Conservation (phyloP, 768 basidiomycete genomes). For the Suillus discolor region DNA sequence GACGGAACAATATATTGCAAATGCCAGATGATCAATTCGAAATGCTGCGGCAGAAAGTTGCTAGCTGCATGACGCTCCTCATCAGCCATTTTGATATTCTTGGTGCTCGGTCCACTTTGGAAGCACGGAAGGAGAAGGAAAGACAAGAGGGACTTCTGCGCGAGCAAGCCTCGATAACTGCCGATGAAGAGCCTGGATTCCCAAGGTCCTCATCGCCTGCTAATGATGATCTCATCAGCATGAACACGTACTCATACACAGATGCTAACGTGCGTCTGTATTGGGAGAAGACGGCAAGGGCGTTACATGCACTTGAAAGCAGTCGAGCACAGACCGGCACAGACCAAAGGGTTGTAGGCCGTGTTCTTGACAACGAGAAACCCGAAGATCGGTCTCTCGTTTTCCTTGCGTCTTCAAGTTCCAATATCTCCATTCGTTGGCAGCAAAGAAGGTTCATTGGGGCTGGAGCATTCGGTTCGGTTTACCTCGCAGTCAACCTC, state of each 20-base stretch:
- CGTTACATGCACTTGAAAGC: conserved; percentile 66
- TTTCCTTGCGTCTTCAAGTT: conserved; percentile 93
- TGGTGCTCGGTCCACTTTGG: conserved; percentile 85
- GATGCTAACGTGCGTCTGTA: conserved; percentile 71
- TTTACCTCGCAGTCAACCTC: conserved; percentile 97
- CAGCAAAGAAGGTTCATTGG: conserved; percentile 98
- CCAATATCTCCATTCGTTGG: conserved; percentile 96
- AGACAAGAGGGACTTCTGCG: conserved; percentile 64
- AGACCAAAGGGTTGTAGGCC: conserved; percentile 80
- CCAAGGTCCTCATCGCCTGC: conserved; percentile 42
- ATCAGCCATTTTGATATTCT: conserved; percentile 98
- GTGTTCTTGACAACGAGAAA: conserved; percentile 92
- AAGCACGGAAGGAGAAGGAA: conserved; percentile 91
- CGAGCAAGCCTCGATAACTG: conserved; percentile 53
- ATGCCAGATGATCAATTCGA: conserved; percentile 89
- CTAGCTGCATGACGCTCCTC: conserved; percentile 94
- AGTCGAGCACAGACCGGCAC: conserved; percentile 59
- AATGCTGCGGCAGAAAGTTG: conserved; percentile 87
- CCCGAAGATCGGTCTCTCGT: conserved; percentile 92
- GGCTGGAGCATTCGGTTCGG: conserved; percentile 98
- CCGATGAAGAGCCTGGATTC: conserved; percentile 54
- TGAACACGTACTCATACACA: conserved; percentile 44
- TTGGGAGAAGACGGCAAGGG: conserved; percentile 70
- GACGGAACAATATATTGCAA: conserved; percentile 86
- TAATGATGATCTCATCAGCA: conserved; percentile 33